Evolutionary conservation across 768 basidiomycete species (phyloP).

Genomic region (Austroboletus eburneus): DNA sequence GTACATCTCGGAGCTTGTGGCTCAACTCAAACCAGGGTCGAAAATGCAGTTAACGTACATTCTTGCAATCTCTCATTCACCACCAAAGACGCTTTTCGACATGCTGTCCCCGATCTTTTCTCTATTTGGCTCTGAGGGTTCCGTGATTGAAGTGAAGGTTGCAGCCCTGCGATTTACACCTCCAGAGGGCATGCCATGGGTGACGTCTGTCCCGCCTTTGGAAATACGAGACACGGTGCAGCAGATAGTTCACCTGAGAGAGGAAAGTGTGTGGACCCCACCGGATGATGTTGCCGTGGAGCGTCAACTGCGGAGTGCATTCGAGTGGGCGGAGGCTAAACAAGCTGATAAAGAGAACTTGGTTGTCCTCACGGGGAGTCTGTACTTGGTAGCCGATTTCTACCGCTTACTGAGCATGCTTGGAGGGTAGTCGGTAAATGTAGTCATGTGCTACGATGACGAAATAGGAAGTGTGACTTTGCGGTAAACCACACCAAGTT

Average conservation of each 20-base stretch:
- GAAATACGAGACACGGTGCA: constrained; percentile 47
- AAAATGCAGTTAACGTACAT: constrained; percentile 60
- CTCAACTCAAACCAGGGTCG: constrained; percentile 16
- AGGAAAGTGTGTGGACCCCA: constrained; percentile 45
- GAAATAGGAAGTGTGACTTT: too few relatives aligned
- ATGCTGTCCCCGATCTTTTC: constrained; percentile 68
- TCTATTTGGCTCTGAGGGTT: constrained; percentile 26
- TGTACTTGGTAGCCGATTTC: constrained; percentile 93
- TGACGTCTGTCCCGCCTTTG: constrained; percentile 53
- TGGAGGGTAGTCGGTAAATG: constrained; percentile 1
- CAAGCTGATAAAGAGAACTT: constrained; percentile 33
- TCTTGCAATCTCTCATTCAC: constrained; percentile 80
- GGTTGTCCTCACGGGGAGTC: constrained; percentile 80
- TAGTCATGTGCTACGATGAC: too few relatives aligned
- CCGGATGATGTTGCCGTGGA: constrained; percentile 30
- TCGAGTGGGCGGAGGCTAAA: constrained; percentile 40
- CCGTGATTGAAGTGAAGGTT: constrained; percentile 38
- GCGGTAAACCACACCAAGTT: neutral
- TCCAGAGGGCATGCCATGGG: constrained; percentile 95
- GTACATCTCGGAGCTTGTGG: constrained; percentile 46
- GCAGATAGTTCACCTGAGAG: constrained; percentile 35
- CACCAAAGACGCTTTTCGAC: constrained; percentile 72
- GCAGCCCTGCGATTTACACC: constrained; percentile 64
- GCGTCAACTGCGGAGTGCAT: constrained; percentile 42
- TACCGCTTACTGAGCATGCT: constrained; percentile 50